Evolutionary conservation across 2,329 filamentous ascomycete species (phyloP).

Genomic region (Magnaporthiopsis rhizophila): DNA sequence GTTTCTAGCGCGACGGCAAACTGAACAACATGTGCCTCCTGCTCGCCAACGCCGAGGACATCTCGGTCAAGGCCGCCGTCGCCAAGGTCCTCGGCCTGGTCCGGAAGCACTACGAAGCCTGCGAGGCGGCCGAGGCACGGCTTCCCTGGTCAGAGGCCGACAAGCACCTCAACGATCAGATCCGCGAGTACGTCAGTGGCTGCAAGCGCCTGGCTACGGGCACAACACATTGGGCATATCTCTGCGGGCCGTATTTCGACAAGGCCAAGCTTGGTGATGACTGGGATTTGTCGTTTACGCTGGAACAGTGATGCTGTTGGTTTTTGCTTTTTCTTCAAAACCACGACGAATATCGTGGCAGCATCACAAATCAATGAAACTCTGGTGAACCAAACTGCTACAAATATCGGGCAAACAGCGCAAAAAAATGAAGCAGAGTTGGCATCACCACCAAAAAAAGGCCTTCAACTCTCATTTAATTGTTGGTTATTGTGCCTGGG

Average conservation of each 20-base stretch:
- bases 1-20: background rate
- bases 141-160: background rate
- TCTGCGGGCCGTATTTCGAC: background rate
- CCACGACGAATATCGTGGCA: too few relatives aligned
- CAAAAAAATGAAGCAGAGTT: too few relatives aligned
- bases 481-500: too few relatives aligned
- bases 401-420: too few relatives aligned
- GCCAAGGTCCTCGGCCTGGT: background rate
- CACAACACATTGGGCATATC: background rate
- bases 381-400: too few relatives aligned
- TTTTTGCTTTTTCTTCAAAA: too few relatives aligned
- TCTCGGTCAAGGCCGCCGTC: background rate
- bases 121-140: background rate
- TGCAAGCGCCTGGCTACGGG: slow-evolving; percentile 10
- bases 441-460: too few relatives aligned
- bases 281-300: background rate
- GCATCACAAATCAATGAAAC: too few relatives aligned
- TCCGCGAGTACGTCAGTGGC: slow-evolving; percentile 13
- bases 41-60: background rate
- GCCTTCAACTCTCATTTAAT: too few relatives aligned
- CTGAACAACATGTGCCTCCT: background rate
- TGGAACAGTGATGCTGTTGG: background rate
- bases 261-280: background rate
- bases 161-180: slow-evolving; percentile 16
- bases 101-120: background rate